Evolutionary conservation across 1,284 basidiomycete species (phyloP).

Genomic region (Sphagnurus paluster): DNA sequence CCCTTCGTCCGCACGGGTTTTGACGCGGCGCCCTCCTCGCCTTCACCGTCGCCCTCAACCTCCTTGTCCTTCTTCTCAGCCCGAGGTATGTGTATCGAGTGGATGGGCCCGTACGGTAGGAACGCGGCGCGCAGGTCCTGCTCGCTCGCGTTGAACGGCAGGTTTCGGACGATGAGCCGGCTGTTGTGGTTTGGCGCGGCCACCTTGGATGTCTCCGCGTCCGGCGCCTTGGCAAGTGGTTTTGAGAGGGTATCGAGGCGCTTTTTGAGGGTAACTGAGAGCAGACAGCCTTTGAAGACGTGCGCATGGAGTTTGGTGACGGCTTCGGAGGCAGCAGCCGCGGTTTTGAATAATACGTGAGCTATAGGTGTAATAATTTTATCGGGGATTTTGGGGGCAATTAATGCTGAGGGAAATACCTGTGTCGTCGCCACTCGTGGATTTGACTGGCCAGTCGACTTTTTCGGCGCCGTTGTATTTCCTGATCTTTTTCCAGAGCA

Average conservation of each 20-base stretch:
- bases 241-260: constrained; percentile 73
- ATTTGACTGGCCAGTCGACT: constrained; percentile 68
- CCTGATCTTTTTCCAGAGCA: constrained; percentile 87
- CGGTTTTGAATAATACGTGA: constrained; percentile 75
- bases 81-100: constrained; percentile 82
- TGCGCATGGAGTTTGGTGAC: constrained; percentile 89
- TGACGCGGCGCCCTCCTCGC: constrained; percentile 11
- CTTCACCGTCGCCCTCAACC: constrained; percentile 29
- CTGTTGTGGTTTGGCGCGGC: constrained; percentile 67
- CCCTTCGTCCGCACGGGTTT: constrained; percentile 64
- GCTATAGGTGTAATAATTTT: constrained; percentile 41
- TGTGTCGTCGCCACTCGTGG: constrained; percentile 42
- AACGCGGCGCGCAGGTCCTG: constrained; percentile 89
- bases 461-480: constrained; percentile 74
- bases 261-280: constrained; percentile 92
- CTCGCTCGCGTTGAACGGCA: constrained; percentile 82
- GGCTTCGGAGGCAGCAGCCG: constrained; percentile 72
- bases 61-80: constrained; percentile 25
- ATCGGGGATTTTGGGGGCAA: background rate
- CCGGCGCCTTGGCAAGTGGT: constrained; percentile 34
- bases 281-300: constrained; percentile 86
- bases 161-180: constrained; percentile 89
- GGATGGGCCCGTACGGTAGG: constrained; percentile 85
- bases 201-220: constrained; percentile 29
- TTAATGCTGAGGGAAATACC: constrained; percentile 22